Base-by-base conservation (phyloP, 345 rosid species). In the Eucalyptus dawsonii region DNA sequence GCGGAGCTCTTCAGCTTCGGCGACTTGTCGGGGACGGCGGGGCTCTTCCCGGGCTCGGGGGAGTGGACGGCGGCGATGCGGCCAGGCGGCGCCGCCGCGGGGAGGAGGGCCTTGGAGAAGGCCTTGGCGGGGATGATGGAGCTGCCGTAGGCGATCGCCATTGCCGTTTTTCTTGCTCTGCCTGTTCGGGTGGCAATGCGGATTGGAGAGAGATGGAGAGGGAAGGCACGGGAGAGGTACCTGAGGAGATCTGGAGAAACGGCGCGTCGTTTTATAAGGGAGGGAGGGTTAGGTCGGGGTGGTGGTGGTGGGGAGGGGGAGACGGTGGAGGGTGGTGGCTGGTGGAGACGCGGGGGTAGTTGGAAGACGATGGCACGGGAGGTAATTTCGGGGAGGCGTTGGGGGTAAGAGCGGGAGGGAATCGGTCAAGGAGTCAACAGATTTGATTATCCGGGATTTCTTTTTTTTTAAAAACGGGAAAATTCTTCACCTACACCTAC, bases 41-140 rank as follows among this genome's bases (percentile, higher is more conserved):
- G 47, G 85, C 24, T 11, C 85, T 76, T 76, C 47, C 85, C 85
- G 29, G 85, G 85, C 85, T 76, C 85, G 85, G 85, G 29, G 29
- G 85, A 76, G 67, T 81, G 87, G 89, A 88, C 89, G 80, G 89
- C 89, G 51, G 47, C 76, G 34, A 88, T 86, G 80, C 87, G 80
- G 89, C 14, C 9, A 29, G 34, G 44, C 19, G 11, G 58, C 87
- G 72, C 44, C 37, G 76, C n/a, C 15, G 51, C 51, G 51, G 87
- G 89, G 54, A 58, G 40, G 80, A 83, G 50, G 80, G 49, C 29
- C 86, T 81, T 83, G 89, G 87, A 85, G 53, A 81, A 29, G 86
- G 65, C 72, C 53, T 54, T 51, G 87, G 62, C 7, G 89, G 87
- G 54, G 54, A 56, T 19, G 86, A 54, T 19, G 89, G 81, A 34